Evolutionary conservation across 2,329 filamentous ascomycete genomes (phyloP), one percentile per base, ranked within the genome.

Genomic region (Hortaea werneckii): DNA sequence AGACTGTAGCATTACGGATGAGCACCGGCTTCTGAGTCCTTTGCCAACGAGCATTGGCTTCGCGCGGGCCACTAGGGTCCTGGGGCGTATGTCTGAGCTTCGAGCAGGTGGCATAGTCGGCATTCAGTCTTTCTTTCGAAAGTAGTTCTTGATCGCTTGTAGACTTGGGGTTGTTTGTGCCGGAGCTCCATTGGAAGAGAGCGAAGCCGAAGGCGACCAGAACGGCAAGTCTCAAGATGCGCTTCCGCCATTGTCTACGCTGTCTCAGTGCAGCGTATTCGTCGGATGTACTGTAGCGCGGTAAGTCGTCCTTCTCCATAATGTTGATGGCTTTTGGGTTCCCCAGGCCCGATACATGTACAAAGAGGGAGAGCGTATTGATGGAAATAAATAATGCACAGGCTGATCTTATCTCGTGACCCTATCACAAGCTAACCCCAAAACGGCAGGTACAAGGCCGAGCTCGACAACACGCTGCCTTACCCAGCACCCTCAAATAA

Each of bases 1-100:
- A 84, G 13, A 84, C 70, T 1, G 76, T 79, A 4, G 80, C 80
- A 57, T 84, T 84, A 50, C 72, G 76, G 53, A 84, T 82, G 37
- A 84, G 69, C 0, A 78, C 78, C 0, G 80, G 74, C 50, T 72
- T 74, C 44, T 74, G 71, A 43, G 78, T 77, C 3, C 77, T 69
- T 38, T 81, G 61, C 56, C 76, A 80, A 41, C 81, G 73, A 13
- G 77, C 78, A 58, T 80, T 85, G 53, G 70, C 70, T 29, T 76
- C 69, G 13, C 81, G 76, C 4, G 67, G 58, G 13, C 77, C 77
- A 32, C 69, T 69, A 1, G 78, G 77, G 50, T 81, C 77, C 41
- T 69, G 57, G 0, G 79, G 79, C 54, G 72, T 75, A 40, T 65
- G 64, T 32, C 69, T 74, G 39, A 84, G 68, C 58, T 70, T 72